A percentile compares a stretch with the other conserved stretches of the same genome.
These are phyloP conservation scores for Candida manassasensis DNA, from an alignment of 805 yeast species.

Conservation along the genomic window DNA sequence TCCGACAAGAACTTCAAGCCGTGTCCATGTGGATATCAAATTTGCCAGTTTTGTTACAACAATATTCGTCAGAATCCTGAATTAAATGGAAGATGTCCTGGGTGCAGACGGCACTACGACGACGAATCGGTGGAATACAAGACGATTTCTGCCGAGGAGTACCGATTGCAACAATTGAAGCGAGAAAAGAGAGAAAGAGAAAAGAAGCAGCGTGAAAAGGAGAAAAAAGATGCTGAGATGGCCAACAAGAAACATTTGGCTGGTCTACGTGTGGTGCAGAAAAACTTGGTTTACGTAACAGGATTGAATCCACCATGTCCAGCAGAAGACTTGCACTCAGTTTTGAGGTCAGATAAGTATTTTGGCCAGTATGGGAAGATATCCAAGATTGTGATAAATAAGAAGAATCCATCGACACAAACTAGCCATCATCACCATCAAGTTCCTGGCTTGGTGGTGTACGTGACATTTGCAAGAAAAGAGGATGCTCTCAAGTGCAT, in stretches of 20 bases:
- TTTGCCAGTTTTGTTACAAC: conserved; percentile 97
- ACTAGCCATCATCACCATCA: conserved; percentile 36
- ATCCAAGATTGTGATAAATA: conserved; percentile 87
- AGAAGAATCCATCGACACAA: conserved; percentile 51
- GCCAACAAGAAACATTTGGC: conserved; percentile 84
- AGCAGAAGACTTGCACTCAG: conserved; percentile 76
- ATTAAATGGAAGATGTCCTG: conserved; percentile 94
- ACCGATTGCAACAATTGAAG: conserved; percentile 74
- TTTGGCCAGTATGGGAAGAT: conserved; percentile 99
- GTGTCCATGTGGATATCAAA: conserved; percentile 99
- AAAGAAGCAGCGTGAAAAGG: conserved; percentile 82
- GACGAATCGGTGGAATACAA: conserved; percentile 90
- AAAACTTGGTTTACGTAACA: conserved; percentile 92
- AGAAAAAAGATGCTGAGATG: conserved; percentile 83
- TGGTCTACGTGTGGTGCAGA: conserved; percentile 97
- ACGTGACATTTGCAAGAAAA: conserved; percentile 86
- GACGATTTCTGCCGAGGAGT: conserved; percentile 79
- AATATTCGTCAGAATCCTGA: conserved; percentile 95
- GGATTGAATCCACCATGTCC: conserved; percentile 86
- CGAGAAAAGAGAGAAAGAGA: conserved; percentile 79
- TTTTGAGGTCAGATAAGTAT: conserved; percentile 83
- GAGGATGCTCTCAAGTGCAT: conserved; percentile 96
- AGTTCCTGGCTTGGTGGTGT: conserved; percentile 85
- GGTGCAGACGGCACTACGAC: conserved; percentile 90
- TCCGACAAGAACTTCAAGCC: conserved; percentile 96